A percentile compares a stretch with the other conserved stretches of the same genome.
phyloP scores from a whole-genome alignment of 345 rosid genomes.

The Brassica cretica region DNA sequence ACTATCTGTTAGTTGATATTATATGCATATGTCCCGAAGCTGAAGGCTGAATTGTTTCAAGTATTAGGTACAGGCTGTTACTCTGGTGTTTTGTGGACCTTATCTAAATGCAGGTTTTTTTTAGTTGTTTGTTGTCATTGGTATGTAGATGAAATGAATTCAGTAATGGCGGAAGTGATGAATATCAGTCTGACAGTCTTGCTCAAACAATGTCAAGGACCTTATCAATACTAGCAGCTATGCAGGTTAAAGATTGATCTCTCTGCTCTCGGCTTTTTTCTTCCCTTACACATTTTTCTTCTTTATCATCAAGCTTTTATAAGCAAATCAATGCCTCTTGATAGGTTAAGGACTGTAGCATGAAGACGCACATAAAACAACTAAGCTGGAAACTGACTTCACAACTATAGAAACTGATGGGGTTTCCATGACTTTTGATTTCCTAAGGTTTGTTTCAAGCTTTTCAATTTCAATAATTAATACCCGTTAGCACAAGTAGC shows the following conservation, averaged over 20 bases:
- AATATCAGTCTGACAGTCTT: slow-evolving; percentile 48
- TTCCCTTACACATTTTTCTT: slow-evolving; percentile 13
- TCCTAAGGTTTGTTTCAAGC: too few relatives aligned
- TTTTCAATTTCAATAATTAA: too few relatives aligned
- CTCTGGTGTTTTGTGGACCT: too few relatives aligned
- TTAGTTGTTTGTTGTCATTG: neutral
- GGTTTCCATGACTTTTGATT: slow-evolving; percentile 37
- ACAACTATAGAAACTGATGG: slow-evolving; percentile 59
- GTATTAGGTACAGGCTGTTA: too few relatives aligned
- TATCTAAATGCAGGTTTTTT: neutral
- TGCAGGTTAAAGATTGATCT: slow-evolving; percentile 57
- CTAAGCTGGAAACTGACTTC: slow-evolving; percentile 62
- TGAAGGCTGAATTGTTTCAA: too few relatives aligned
- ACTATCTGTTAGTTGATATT: too few relatives aligned
- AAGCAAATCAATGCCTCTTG: slow-evolving; percentile 13
- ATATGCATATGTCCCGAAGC: too few relatives aligned
- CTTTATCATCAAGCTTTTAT: neutral
- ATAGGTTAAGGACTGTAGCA: slow-evolving; percentile 81
- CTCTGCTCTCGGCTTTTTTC: neutral
- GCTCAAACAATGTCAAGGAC: slow-evolving; percentile 65
- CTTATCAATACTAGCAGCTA: slow-evolving; percentile 61
- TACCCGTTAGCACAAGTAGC: too few relatives aligned
- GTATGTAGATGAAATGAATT: slow-evolving; percentile 75
- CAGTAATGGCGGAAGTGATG: slow-evolving; percentile 53
- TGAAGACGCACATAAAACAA: slow-evolving; percentile 83